These are phyloP conservation scores for Jatropha podagrica DNA, from an alignment of 441 rosid species.

Conservation along the genomic window DNA sequence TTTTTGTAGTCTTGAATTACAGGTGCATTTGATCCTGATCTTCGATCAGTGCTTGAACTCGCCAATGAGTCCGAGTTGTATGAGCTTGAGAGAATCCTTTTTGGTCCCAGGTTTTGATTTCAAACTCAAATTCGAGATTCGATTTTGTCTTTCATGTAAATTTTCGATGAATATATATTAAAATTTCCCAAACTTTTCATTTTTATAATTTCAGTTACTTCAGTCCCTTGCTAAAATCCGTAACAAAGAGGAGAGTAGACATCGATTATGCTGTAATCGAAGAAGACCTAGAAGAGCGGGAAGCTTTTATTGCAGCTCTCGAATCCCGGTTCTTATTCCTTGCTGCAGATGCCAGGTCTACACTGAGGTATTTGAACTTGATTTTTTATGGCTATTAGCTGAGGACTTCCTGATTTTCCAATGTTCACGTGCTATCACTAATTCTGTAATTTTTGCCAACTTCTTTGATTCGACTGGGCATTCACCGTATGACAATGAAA, in stretches of 20 bases:
- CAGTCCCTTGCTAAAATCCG: conserved; percentile 80
- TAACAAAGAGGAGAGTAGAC: conserved; percentile 50
- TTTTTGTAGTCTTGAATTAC: conserved; percentile 14
- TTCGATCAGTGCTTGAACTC: conserved; percentile 79
- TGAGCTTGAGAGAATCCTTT: conserved; percentile 77
- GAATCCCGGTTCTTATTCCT: conserved; percentile 88
- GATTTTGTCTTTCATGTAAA: conserved; percentile 2
- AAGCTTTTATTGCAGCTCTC: conserved; percentile 58
- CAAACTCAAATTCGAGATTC: background rate
- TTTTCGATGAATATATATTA: background rate
- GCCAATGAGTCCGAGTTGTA: conserved; percentile 78
- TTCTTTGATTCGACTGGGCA: background rate
- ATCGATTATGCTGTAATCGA: conserved; percentile 57
- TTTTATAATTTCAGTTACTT: conserved; percentile 60
- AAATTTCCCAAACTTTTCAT: background rate
- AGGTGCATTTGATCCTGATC: conserved; percentile 78
- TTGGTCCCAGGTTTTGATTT: conserved; percentile 73
- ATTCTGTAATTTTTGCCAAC: background rate
- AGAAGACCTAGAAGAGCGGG: conserved; percentile 67
- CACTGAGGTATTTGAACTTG: conserved; percentile 53
- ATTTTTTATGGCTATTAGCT: background rate
- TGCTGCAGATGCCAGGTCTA: conserved; percentile 90
- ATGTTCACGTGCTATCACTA: background rate
- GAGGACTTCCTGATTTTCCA: background rate
- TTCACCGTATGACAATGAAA: background rate